Evolutionary conservation across 306 rosid genomes (phyloP).

Genomic region (Luffa acutangula): DNA sequence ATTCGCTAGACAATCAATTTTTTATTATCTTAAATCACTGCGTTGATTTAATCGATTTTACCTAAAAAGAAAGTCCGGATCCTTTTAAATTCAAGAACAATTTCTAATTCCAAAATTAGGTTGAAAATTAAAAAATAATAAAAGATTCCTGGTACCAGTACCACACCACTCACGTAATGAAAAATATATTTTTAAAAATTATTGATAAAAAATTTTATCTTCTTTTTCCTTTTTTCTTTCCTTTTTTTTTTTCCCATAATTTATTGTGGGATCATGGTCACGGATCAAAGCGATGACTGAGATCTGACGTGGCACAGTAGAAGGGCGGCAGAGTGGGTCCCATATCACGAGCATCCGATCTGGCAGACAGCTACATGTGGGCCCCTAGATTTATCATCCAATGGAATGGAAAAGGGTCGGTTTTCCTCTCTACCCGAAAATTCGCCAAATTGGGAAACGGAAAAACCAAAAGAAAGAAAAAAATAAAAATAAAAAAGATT

Average conservation of each 20-base stretch:
- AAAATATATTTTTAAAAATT: too few relatives aligned
- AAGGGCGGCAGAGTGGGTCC: constrained; percentile 4
- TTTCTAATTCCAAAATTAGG: too few relatives aligned
- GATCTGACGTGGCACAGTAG: constrained; percentile 5
- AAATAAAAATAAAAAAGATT: too few relatives aligned
- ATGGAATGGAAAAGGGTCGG: not conserved
- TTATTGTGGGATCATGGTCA: not conserved
- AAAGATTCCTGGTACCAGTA: not conserved
- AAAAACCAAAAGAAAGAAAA: not conserved
- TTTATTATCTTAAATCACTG: too few relatives aligned
- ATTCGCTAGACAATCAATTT: too few relatives aligned
- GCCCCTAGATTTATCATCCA: not conserved
- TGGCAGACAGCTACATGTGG: constrained; percentile 4
- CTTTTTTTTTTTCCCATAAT: too few relatives aligned
- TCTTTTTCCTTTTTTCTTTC: too few relatives aligned
- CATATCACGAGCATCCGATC: not conserved
- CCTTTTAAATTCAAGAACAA: not conserved
- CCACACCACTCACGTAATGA: not conserved
- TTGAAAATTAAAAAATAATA: not conserved
- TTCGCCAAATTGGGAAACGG: not conserved
- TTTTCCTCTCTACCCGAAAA: not conserved
- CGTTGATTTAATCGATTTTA: not conserved
- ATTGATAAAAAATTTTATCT: too few relatives aligned
- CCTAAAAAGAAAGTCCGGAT: too few relatives aligned
- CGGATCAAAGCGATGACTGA: not conserved